phyloP scores from a whole-genome alignment of 2,329 filamentous ascomycete species.

The Conoideocrella luteorostrata region DNA sequence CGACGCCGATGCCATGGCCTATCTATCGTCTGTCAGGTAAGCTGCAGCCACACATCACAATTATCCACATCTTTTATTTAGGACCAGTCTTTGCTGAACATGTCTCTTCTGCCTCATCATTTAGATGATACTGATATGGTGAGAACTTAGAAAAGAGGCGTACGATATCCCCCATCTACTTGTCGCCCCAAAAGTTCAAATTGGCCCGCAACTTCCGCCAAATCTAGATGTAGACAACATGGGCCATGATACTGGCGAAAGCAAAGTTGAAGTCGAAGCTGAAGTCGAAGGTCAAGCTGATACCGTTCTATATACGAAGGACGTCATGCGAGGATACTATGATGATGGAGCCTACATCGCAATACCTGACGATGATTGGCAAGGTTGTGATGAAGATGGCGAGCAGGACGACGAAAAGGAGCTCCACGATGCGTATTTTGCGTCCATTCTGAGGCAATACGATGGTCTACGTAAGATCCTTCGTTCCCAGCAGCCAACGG shows the following conservation, averaged over 20 bases:
- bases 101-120: not conserved
- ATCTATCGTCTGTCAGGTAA: slow-evolving; percentile 66
- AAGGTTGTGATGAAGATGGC: slow-evolving; percentile 19
- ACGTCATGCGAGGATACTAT: slow-evolving; percentile 60
- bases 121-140: slow-evolving; percentile 40
- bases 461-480: slow-evolving; percentile 56
- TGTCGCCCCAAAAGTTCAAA: slow-evolving; percentile 50
- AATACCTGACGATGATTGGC: slow-evolving; percentile 35
- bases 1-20: slow-evolving; percentile 61
- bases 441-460: slow-evolving; percentile 60
- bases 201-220: slow-evolving; percentile 44
- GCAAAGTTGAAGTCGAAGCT: no score
- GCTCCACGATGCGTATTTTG: slow-evolving; percentile 62
- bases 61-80: not conserved
- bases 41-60: slow-evolving; percentile 16
- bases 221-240: slow-evolving; percentile 23
- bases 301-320: slow-evolving; percentile 39
- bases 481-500: slow-evolving; percentile 45
- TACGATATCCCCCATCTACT: slow-evolving; percentile 65
- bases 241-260: slow-evolving; percentile 26
- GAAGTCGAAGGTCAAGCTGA: slow-evolving; percentile 23
- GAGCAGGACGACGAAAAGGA: slow-evolving; percentile 20
- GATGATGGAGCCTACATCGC: slow-evolving; percentile 75
- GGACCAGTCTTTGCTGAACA: slow-evolving; percentile 5
- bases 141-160: slow-evolving; percentile 65